Evolutionary conservation across 106 monocot genomes (phyloP).

Genomic region (Chionographis japonica): DNA sequence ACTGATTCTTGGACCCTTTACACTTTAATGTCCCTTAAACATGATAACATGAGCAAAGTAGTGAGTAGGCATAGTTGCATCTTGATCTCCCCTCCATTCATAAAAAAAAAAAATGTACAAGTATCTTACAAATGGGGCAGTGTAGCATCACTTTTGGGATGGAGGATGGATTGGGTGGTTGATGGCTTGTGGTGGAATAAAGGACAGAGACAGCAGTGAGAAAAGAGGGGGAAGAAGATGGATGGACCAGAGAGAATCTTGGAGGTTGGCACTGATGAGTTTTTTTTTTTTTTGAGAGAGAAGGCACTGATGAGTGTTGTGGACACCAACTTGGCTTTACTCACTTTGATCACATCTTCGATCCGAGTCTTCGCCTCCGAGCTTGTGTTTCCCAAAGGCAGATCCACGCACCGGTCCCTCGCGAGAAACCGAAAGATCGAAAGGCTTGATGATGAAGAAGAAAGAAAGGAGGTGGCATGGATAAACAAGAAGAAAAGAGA

Average conservation of each 20-base stretch:
- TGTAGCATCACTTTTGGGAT: background rate
- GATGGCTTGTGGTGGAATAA: background rate
- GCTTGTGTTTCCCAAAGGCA: background rate
- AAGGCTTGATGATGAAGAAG: background rate
- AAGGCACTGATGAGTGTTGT: conserved; percentile 19
- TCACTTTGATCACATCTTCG: background rate
- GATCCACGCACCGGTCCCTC: background rate
- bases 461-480: background rate
- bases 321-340: conserved; percentile 6
- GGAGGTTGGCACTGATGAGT: background rate
- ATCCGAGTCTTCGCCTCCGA: background rate
- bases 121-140: no score
- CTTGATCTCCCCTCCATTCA: background rate
- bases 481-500: background rate
- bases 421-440: conserved; percentile 1
- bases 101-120: background rate
- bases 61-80: no score
- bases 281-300: conserved; percentile 1
- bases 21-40: no score
- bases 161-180: background rate
- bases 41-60: no score
- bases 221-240: background rate
- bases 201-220: background rate
- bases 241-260: background rate
- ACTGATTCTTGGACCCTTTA: background rate